A percentile compares a stretch with the other conserved stretches of the same genome.
These are phyloP conservation scores for Fusarium virguliforme DNA, from an alignment of 2,329 filamentous ascomycete genomes.

Conservation along the genomic window DNA sequence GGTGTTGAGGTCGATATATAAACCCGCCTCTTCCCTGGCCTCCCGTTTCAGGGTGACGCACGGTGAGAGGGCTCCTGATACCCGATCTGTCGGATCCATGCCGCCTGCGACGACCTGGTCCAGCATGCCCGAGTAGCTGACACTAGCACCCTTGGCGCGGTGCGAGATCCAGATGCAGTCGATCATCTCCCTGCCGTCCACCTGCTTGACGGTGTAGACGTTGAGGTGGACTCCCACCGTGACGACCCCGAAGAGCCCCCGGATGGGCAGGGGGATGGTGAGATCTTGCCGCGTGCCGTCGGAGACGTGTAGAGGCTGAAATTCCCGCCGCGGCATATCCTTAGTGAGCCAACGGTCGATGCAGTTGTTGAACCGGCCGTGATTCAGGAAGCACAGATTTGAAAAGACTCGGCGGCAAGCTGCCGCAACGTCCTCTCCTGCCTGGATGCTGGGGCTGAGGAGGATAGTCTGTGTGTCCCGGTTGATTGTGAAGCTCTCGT, in stretches of 20 bases:
- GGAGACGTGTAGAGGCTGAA: conserved; percentile 52
- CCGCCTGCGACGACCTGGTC: conserved; percentile 59
- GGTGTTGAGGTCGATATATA: conserved; percentile 48
- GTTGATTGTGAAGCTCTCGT: conserved; percentile 27
- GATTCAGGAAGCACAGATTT: conserved; percentile 50
- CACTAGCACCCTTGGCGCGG: conserved; percentile 47
- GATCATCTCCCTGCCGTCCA: conserved; percentile 43
- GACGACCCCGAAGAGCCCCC: conserved; percentile 57
- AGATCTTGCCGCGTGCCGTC: conserved; percentile 44
- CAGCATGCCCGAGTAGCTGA: conserved; percentile 56
- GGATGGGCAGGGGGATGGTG: conserved; percentile 53
- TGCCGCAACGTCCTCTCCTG: conserved; percentile 24
- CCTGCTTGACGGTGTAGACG: conserved; percentile 53
- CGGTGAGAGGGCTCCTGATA: conserved; percentile 44
- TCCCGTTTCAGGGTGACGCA: conserved; percentile 54
- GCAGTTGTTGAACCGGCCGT: conserved; percentile 46
- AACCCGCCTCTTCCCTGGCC: conserved; percentile 55
- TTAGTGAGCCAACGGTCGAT: conserved; percentile 50
- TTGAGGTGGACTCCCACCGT: conserved; percentile 59
- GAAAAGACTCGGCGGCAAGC: conserved; percentile 42
- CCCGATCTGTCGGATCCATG: conserved; percentile 53
- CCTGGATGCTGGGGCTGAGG: conserved; percentile 45
- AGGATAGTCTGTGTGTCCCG: conserved; percentile 36
- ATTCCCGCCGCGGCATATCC: conserved; percentile 41
- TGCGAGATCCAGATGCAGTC: conserved; percentile 56